These are phyloP conservation scores for Geosmithia putterillii DNA, from an alignment of 2,329 filamentous ascomycete genomes.

Conservation along the genomic window DNA sequence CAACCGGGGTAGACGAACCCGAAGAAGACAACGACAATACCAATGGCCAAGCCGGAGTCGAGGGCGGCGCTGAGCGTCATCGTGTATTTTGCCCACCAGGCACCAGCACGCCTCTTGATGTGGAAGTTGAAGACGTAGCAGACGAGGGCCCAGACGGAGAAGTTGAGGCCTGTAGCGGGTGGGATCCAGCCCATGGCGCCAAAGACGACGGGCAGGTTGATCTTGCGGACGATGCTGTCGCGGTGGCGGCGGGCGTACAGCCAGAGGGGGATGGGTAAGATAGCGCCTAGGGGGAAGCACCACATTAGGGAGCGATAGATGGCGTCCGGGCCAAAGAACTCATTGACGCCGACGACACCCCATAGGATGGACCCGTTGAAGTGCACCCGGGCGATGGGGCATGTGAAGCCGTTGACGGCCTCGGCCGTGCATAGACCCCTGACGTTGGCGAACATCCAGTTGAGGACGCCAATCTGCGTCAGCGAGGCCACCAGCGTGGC, in stretches of 20 bases:
- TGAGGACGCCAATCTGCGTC: conserved; percentile 73
- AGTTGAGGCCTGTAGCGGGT: conserved; percentile 76
- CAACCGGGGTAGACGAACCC: conserved; percentile 72
- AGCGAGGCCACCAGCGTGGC: conserved; percentile 66
- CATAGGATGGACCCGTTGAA: conserved; percentile 86
- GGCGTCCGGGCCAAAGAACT: conserved; percentile 69
- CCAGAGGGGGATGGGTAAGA: conserved; percentile 66
- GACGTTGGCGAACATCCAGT: conserved; percentile 81
- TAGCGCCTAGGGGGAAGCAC: conserved; percentile 67
- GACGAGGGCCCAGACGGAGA: conserved; percentile 75
- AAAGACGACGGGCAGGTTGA: conserved; percentile 74
- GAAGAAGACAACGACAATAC: conserved; percentile 76
- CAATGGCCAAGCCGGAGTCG: conserved; percentile 72
- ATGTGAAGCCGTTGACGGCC: conserved; percentile 80
- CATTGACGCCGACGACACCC: conserved; percentile 72
- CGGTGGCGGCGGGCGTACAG: conserved; percentile 49
- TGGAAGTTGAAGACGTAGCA: conserved; percentile 77
- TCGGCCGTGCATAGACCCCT: conserved; percentile 64
- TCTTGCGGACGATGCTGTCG: conserved; percentile 56
- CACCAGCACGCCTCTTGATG: conserved; percentile 53
- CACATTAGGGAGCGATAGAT: conserved; percentile 68
- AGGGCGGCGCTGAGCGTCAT: conserved; percentile 79
- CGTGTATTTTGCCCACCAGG: conserved; percentile 86
- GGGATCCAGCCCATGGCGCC: conserved; percentile 79
- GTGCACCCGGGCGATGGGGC: conserved; percentile 75